Base-by-base conservation (phyloP, 192 early-diverging fungal species). In the Umbelopsis sp. region DNA sequence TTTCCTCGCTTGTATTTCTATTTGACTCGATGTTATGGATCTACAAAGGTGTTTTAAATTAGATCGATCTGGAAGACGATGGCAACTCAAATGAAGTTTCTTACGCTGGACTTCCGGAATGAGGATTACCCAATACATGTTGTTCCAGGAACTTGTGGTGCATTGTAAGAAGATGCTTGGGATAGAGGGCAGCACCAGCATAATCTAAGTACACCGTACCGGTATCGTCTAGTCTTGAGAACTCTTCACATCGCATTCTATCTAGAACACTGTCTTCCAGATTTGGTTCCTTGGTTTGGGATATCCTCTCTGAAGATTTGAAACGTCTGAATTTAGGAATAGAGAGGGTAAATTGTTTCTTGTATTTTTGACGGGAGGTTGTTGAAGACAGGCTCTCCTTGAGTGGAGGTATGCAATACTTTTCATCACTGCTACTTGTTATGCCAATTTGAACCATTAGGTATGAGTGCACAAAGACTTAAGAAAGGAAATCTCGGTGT, bases 101-200 rank as follows among this genome's bases (percentile, higher is more conserved):
- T 62, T 62, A 62, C 56, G 56, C 56, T n/a, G 56, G 31, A 36
- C 56, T 62, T 2, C 32, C 56, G 12, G 56, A 62, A 34, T 62
- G 56, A 20, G 56, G 56, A 32, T 62, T 62, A 29, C 56, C 56
- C 34, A 62, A 26, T 0, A n/a, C 31, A 34, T 62, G 56, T 12
- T 62, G 26, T 34, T 62, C 56, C 11, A 62, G 56, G 14, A 62
- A 62, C 12, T 12, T 31, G 14, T n/a, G 26, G 34, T 62, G 56
- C 29, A 20, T 29, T 0, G 16, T 17, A n/a, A 62, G 32, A 17
- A 62, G 26, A 32, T 26, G 24, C 17, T 31, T 62, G 17, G 56
- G 56, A 12, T 62, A 62, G 2, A 62, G 26, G 7, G 56, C 56
- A 20, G 56, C 56, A 34, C 56, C 56, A 16, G 56, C 56, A 62